Base-by-base conservation (phyloP, 179 eudicot genomes). In the Silene noctiflora region DNA sequence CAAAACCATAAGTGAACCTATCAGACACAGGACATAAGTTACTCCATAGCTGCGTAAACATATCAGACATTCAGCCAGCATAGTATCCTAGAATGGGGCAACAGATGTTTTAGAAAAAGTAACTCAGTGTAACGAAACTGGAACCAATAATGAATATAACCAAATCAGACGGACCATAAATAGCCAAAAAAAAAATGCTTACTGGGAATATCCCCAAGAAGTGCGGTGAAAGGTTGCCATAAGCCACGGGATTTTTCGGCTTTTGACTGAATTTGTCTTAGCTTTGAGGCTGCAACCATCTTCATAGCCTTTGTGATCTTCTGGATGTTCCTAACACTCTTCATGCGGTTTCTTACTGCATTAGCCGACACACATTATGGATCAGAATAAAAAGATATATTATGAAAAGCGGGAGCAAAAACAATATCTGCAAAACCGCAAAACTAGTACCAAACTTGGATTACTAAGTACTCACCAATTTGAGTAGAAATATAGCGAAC, bases 271-370 rank as follows among this genome's bases (percentile, higher is more conserved):
- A 93, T 84, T 71, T 94, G 97, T 80, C 99, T 86, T 75, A 95
- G 88, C 88, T 95, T 95, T 66, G 98, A 95, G 51, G 99, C 98
- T 83, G 99, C 99, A 93, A 95, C 99, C 99, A 95, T 95, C 91
- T 95, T 95, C 99, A 95, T 95, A 24, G 98, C 98, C 87, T 95
- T 95, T 3, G 99, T 95, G 71, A 93, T 95, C 79, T 95, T 95
- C 88, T 95, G 99, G 75, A 95, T 95, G 80, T 87, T 95, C 83
- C 87, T 88, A 48, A 95, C 92, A 89, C 97, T 91, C 91, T 91
- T 93, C 98, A 95, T 95, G 24, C 98, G 89, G 77, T 89, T 93
- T 72, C 97, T 87, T 64, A 95, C 99, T 95, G 88, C 89, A 84
- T 14, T 60, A 39, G 46, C 4, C 71, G 25, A 75, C 42, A 63